Conservation (phyloP, 2,329 filamentous ascomycete species). For the Coniochaeta sp. region DNA sequence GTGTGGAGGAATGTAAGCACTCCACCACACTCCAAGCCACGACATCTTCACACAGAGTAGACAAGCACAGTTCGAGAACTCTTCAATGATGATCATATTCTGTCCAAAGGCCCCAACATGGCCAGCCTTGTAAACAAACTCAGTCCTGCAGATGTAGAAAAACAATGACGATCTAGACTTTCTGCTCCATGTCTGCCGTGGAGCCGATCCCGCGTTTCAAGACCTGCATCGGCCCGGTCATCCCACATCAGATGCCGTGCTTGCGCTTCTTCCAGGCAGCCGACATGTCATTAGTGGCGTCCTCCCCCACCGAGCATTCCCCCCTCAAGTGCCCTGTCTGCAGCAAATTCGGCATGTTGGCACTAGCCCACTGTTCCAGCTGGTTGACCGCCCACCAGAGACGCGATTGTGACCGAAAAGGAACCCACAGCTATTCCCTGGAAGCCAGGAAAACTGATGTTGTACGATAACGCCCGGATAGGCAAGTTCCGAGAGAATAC, state of each 20-base stretch:
- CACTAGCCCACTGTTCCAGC: not conserved
- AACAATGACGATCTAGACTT: not conserved
- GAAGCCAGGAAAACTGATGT: not conserved
- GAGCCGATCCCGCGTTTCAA: not conserved
- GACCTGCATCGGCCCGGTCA: not conserved
- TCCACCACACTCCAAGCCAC: not conserved
- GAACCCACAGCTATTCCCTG: not conserved
- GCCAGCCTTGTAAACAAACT: not conserved
- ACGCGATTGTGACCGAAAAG: not conserved
- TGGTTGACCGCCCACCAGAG: not conserved
- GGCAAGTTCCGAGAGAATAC: not conserved
- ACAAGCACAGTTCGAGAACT: not conserved
- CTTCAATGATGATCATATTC: not conserved
- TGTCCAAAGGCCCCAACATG: not conserved
- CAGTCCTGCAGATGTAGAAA: not conserved
- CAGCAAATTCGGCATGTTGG: not conserved
- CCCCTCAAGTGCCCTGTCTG: not conserved
- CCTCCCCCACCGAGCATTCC: not conserved
- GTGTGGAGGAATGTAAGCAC: no score
- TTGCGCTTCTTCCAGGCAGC: not conserved
- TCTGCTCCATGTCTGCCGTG: not conserved
- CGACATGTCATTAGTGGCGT: not conserved
- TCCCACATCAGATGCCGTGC: not conserved
- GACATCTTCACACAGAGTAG: not conserved
- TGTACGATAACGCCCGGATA: no score